Evolutionary conservation across 441 rosid species (phyloP).

Genomic region (Populus hybrid): DNA sequence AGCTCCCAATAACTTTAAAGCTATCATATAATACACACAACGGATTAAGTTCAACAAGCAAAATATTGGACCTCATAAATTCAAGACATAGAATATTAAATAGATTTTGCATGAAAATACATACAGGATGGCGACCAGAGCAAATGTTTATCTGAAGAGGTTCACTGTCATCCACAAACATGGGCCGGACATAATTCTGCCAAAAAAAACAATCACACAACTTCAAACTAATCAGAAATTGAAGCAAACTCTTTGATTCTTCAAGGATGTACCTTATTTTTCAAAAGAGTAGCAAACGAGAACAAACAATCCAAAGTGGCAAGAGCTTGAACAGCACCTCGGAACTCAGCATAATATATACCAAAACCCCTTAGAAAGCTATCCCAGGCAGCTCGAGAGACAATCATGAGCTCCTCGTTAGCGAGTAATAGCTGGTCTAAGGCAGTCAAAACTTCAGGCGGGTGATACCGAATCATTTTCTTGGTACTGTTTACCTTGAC

Average conservation of each 20-base stretch:
- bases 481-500: slow-evolving; percentile 84
- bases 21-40: not conserved
- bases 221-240: slow-evolving; percentile 14
- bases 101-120: slow-evolving; percentile 16
- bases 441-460: slow-evolving; percentile 73
- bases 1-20: not conserved
- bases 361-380: slow-evolving; percentile 59
- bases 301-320: slow-evolving; percentile 89
- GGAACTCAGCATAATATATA: slow-evolving; percentile 65
- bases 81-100: not conserved
- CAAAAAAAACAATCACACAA: slow-evolving; percentile 20
- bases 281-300: slow-evolving; percentile 79
- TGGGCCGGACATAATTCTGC: slow-evolving; percentile 79
- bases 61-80: not conserved
- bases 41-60: not conserved
- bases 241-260: slow-evolving; percentile 4
- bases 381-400: slow-evolving; percentile 80
- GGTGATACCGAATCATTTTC: slow-evolving; percentile 81
- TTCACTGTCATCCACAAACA: slow-evolving; percentile 58
- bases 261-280: slow-evolving; percentile 54
- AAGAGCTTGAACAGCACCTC: slow-evolving; percentile 76
- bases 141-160: slow-evolving; percentile 68
- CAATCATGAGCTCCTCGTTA: slow-evolving; percentile 66
- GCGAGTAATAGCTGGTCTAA: slow-evolving; percentile 72
- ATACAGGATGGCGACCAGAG: slow-evolving; percentile 89